A percentile compares a stretch with the other conserved stretches of the same genome.
Conservation (phyloP, 352 stramenopile species). For the Phytophthora palmivora region DNA sequence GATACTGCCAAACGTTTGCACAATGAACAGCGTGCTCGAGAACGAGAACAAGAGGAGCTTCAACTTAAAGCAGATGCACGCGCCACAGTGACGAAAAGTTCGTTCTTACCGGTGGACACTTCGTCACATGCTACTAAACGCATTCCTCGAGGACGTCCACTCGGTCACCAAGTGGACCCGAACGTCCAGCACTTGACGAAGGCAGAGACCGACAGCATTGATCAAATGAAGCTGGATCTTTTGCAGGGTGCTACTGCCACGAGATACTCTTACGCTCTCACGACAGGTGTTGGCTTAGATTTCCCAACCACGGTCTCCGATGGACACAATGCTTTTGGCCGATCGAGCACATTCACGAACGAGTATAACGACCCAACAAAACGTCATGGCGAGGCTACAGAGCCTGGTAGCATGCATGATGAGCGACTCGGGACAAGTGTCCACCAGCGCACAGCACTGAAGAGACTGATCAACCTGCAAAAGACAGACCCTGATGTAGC, state of each 20-base stretch:
- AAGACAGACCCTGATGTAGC: slow-evolving; percentile 23
- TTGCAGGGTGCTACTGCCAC: slow-evolving; percentile 56
- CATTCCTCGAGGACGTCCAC: slow-evolving; percentile 51
- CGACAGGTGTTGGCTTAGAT: slow-evolving; percentile 61
- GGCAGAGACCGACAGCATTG: slow-evolving; percentile 75
- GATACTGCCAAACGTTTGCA: slow-evolving; percentile 51
- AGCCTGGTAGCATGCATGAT: slow-evolving; percentile 57
- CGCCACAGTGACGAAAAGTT: slow-evolving; percentile 44
- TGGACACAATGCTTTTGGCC: slow-evolving; percentile 61
- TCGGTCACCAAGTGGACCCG: slow-evolving; percentile 51
- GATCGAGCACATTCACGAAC: slow-evolving; percentile 79
- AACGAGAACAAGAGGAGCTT: slow-evolving; percentile 35
- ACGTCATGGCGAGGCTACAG: slow-evolving; percentile 71
- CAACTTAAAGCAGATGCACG: slow-evolving; percentile 26
- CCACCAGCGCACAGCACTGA: slow-evolving; percentile 69
- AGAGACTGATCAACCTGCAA: slow-evolving; percentile 42
- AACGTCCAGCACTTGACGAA: slow-evolving; percentile 69
- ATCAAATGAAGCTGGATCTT: slow-evolving; percentile 69
- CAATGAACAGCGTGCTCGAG: slow-evolving; percentile 39
- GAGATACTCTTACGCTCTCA: slow-evolving; percentile 73
- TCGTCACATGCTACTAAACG: slow-evolving; percentile 40
- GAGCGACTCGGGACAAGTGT: slow-evolving; percentile 60
- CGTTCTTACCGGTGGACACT: slow-evolving; percentile 46
- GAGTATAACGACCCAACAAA: slow-evolving; percentile 71
- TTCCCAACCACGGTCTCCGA: slow-evolving; percentile 64